Percentiles rank a stretch among this genome's conserved stretches.
Evolutionary conservation across 164 flowering plant genomes (phyloP).

Genomic region (Umbellularia californica): DNA sequence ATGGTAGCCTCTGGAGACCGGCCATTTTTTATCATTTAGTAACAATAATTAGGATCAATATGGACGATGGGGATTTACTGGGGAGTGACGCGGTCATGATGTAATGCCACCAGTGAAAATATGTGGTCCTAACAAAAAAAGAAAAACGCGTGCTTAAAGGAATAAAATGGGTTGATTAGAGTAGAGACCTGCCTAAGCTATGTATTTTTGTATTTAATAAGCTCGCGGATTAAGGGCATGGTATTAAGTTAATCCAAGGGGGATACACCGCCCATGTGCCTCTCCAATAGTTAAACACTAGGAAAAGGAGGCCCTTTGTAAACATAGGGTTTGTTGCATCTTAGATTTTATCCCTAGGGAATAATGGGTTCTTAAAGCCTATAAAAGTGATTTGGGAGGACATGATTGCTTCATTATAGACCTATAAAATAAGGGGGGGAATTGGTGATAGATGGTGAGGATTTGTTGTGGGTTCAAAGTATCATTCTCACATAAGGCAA

Average conservation of each 20-base stretch:
- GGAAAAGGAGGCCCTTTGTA: background rate
- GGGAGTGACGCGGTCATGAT: background rate
- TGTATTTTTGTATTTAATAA: background rate
- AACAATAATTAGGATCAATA: background rate
- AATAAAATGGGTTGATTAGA: background rate
- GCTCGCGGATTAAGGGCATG: conserved; percentile 3
- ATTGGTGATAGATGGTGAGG: background rate
- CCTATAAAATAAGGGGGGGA: background rate
- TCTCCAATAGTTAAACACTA: conserved; percentile 5
- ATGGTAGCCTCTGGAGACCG: background rate
- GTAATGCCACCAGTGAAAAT: background rate
- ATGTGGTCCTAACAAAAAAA: background rate
- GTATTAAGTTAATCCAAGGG: conserved; percentile 4
- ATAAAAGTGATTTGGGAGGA: conserved; percentile 4
- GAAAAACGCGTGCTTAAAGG: conserved; percentile 11
- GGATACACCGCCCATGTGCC: conserved; percentile 13
- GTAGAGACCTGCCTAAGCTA: conserved; percentile 2
- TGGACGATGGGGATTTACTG: background rate
- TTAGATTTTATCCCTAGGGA: conserved; percentile 10
- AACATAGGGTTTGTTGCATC: conserved; percentile 2
- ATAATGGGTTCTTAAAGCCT: conserved; percentile 9
- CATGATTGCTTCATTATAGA: conserved; percentile 15
- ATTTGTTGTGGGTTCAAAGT: background rate
- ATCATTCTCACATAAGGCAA: background rate
- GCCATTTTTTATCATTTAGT: background rate